Evolutionary conservation across 163 green algal genomes (phyloP).

Genomic region (Scenedesmus sp.): DNA sequence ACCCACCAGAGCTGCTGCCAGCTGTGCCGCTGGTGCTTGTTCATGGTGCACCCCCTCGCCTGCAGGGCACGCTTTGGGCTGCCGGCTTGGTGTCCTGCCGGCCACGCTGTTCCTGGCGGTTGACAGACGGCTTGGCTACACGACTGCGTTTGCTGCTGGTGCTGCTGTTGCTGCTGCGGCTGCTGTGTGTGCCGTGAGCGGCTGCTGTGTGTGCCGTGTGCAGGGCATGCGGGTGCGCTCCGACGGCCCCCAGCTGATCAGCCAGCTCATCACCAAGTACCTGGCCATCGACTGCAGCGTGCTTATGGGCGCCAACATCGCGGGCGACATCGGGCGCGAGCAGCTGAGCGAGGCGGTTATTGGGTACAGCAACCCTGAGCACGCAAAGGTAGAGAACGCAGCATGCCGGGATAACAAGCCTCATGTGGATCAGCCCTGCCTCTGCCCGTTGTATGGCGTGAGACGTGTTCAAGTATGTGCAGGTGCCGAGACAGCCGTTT

Average conservation of each 20-base stretch:
- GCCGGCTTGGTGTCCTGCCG: constrained; percentile 83
- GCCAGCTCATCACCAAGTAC: constrained; percentile 65
- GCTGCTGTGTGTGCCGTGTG: constrained; percentile 58
- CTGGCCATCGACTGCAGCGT: constrained; percentile 74
- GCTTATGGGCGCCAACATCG: constrained; percentile 91
- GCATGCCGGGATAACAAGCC: too few relatives aligned
- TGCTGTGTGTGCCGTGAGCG: not conserved
- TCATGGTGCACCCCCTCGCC: too few relatives aligned
- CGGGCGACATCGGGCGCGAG: constrained; percentile 71
- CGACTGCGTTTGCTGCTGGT: too few relatives aligned
- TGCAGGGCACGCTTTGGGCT: not conserved
- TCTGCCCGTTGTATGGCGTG: too few relatives aligned
- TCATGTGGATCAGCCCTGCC: too few relatives aligned
- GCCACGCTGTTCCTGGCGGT: constrained; percentile 62
- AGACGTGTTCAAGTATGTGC: not conserved
- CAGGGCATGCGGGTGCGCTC: constrained; percentile 83
- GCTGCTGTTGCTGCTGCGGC: not conserved
- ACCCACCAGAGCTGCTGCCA: too few relatives aligned
- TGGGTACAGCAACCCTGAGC: constrained; percentile 73
- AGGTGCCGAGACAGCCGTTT: not conserved
- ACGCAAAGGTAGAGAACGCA: constrained; percentile 60
- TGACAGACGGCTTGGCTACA: too few relatives aligned
- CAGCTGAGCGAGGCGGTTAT: constrained; percentile 80
- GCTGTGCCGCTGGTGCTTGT: too few relatives aligned
- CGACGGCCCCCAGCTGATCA: constrained; percentile 88